phyloP scores from a whole-genome alignment of 1,284 basidiomycete species.

The Phylloboletellus chloephorus region DNA sequence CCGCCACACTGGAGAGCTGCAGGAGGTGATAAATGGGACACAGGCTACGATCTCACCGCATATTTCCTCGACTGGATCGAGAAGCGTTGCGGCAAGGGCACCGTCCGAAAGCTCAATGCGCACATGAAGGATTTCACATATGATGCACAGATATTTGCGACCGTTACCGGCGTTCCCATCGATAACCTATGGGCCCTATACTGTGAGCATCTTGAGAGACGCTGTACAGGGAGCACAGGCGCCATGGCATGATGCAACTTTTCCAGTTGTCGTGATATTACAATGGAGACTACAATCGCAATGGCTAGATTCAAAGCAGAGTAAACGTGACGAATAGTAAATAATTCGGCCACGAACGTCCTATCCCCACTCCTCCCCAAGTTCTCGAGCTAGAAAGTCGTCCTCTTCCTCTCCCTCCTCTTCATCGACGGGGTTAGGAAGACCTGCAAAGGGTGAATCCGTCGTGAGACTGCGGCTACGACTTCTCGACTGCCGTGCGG shows the following conservation, averaged over 20 bases:
- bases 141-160: conserved; percentile 45
- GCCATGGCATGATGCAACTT: neutral
- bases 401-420: conserved; percentile 46
- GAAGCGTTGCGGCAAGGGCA: conserved; percentile 45
- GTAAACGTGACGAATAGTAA: conserved; percentile 1
- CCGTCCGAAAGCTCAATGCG: conserved; percentile 52
- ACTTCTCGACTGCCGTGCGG: conserved; percentile 29
- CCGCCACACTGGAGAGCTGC: conserved; percentile 62
- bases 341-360: conserved; percentile 1
- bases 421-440: conserved; percentile 30
- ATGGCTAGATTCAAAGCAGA: conserved; percentile 19
- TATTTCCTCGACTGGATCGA: conserved; percentile 73
- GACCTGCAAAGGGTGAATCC: conserved; percentile 9
- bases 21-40: conserved; percentile 56
- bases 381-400: conserved; percentile 68
- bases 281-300: conserved; percentile 14
- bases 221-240: conserved; percentile 5
- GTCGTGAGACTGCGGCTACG: conserved; percentile 26
- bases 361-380: conserved; percentile 71
- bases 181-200: conserved; percentile 54
- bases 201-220: conserved; percentile 34
- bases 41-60: conserved; percentile 63
- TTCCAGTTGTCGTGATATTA: conserved; percentile 17
- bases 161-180: conserved; percentile 48
- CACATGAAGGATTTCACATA: conserved; percentile 47